Base-by-base conservation (phyloP, 2,329 filamentous ascomycete genomes). In the Penicillium sp. region DNA sequence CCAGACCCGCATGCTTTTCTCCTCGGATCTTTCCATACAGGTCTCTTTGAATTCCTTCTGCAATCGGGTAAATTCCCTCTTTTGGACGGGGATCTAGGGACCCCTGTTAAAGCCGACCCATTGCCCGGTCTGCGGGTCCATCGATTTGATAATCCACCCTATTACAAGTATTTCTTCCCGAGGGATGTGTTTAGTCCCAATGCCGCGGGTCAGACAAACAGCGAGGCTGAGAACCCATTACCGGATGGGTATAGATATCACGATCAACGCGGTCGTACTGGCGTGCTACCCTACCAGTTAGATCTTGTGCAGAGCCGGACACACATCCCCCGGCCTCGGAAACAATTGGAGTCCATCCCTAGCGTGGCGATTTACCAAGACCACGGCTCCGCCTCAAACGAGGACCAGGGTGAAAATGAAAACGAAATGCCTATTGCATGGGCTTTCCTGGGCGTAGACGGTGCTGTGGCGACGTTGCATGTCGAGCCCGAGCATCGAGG, bases 401-500 rank as follows among this genome's bases (percentile, higher is more conserved):
- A 22, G 30, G 25, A 55, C 14, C 38, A 22, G 4, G 51, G 59
- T 6, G 55, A 14, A n/a, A 25, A 43, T 35, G 30, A n/a, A 8
- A 37, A 35, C 2, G 70, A 71, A 42, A 67, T 66, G 57, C 76
- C 78, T 13, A 67, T 80, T 56, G 78, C 72, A 2, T 80, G 78
- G 78, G 75, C 69, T 0, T 79, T 80, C 46, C 61, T 80, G 4
- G 71, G 73, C 4, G 61, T 72, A 22, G 78, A 80, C 60, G 77
- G 73, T 3, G 71, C 72, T 11, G 52, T 80, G 14, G 70, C 74
- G 11, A 75, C 74, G 30, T 57, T 80, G 45, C 75, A 79, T 66
- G 78, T 79, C 37, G 78, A 80, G 57, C 72, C 72, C n/a, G 76
- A 73, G 54, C 73, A 79, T 70, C 75, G 78, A 0, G 73, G 78